Evolutionary conservation across 2,329 filamentous ascomycete genomes (phyloP), one percentile per base, ranked within the genome.

Genomic region (Dissoconium aciculare): DNA sequence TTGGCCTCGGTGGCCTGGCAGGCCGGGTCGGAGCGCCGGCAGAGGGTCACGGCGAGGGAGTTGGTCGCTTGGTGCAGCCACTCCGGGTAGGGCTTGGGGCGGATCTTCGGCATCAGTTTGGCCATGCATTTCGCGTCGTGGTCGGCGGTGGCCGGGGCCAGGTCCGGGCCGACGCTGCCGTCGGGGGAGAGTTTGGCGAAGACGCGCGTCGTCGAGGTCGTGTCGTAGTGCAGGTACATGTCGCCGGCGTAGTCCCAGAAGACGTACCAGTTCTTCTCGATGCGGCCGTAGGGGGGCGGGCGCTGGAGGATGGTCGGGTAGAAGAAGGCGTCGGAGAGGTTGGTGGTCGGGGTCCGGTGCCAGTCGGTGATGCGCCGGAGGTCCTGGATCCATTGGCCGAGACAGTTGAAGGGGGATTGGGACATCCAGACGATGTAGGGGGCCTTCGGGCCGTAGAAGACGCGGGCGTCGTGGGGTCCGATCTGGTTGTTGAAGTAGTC

Each of bases 201-300:
- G 1, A 52, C 53, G 1, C 69, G 62, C 5, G 26, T 26, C 9
- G 49, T 50, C 0, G 67, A 67, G 0, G 44, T 39, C 2, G 69
- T 42, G 37, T 70, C 66, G 44, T 69, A 60, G 43, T 73, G 67
- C 1, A 57, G 53, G 42, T 69, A 68, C 33, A 59, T 50, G 14
- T 56, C 43, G 5, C 57, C 59, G 0, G 50, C 35, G 0, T 36
- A 35, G 36, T 71, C 67, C 68, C 68, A 73, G 51, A 73, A 73
- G 2, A 66, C 37, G 37, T 73, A 73, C 57, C 61, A 74, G 39
- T 74, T 73, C 59, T 73, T 73, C 50, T 74, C 68, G 11, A 71
- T 40, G 0, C 41, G 19, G 3, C 44, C 41, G 42, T 54, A 63
- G 0, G 63, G 59, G 1, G 40, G 32, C 0, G 66, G 67, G 0